A percentile compares a stretch with the other conserved stretches of the same genome.
phyloP scores from a whole-genome alignment of 306 rosid genomes.

The Biancaea sappan region DNA sequence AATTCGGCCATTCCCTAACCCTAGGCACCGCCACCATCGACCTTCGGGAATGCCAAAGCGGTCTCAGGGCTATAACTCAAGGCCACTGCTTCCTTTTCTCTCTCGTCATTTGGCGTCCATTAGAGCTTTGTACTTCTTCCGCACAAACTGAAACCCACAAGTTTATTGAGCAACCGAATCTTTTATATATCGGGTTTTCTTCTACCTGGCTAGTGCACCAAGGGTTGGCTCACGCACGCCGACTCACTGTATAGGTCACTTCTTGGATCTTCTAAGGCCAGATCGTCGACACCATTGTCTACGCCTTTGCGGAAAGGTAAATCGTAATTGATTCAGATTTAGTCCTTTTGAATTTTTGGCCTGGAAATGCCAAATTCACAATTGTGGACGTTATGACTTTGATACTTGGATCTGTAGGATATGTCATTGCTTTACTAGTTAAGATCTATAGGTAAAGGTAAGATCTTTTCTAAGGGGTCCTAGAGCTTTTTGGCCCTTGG shows the following conservation, averaged over 20 bases:
- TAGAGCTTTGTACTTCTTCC: background rate
- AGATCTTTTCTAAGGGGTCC: conserved; percentile 37
- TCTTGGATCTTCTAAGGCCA: conserved; percentile 25
- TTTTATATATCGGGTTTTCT: conserved; percentile 15
- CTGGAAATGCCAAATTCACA: conserved; percentile 17
- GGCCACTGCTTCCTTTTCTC: background rate
- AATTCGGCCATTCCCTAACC: conserved; percentile 1
- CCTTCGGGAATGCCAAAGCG: background rate
- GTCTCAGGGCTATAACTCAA: background rate
- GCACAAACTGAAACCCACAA: background rate
- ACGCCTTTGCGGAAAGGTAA: conserved; percentile 35
- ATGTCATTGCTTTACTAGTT: conserved; percentile 19
- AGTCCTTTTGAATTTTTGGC: conserved; percentile 12
- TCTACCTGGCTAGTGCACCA: background rate
- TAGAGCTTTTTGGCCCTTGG: conserved; percentile 22
- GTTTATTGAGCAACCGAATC: background rate
- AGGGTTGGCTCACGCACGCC: background rate
- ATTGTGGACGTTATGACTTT: background rate
- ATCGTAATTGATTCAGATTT: conserved; percentile 24
- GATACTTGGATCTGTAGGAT: conserved; percentile 24
- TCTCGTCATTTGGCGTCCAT: background rate
- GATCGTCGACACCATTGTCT: conserved; percentile 27
- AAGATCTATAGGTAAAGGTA: conserved; percentile 35
- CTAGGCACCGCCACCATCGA: conserved; percentile 15
- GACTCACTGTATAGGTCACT: background rate